A percentile compares a stretch with the other conserved stretches of the same genome.
phyloP scores from a whole-genome alignment of 1,284 basidiomycete genomes.

The Coniophora puteana region DNA sequence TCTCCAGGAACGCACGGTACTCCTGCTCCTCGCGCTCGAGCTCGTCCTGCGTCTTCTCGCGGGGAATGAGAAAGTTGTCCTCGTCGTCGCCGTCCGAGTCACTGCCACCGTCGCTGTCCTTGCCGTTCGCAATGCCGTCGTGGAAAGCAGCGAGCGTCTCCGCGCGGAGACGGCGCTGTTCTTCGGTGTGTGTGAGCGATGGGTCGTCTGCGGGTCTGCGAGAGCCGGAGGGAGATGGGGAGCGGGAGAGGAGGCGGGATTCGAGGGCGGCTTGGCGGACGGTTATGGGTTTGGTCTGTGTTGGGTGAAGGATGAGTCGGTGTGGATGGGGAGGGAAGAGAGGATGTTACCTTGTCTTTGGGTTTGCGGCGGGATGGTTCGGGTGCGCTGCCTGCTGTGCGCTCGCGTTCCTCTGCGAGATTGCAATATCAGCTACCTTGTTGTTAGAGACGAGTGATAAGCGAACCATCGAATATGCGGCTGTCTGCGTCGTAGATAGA shows the following conservation, averaged over 20 bases:
- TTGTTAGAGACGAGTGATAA: conserved; percentile 4
- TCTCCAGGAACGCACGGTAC: conserved; percentile 77
- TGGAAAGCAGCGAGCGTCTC: conserved; percentile 87
- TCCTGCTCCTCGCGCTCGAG: conserved; percentile 73
- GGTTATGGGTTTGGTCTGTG: conserved; percentile 57
- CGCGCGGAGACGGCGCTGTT: conserved; percentile 71
- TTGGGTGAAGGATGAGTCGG: conserved; percentile 8
- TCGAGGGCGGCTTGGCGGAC: conserved; percentile 57
- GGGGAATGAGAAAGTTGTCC: conserved; percentile 65
- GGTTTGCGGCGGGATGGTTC: conserved; percentile 15
- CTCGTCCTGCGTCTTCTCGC: conserved; percentile 78
- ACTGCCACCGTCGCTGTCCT: conserved; percentile 6
- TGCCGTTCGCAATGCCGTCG: conserved; percentile 34
- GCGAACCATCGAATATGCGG: conserved; percentile 73
- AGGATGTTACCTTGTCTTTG: conserved; percentile 50
- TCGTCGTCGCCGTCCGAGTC: conserved; percentile 47
- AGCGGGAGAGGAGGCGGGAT: conserved; percentile 53
- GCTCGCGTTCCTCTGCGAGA: conserved; percentile 60
- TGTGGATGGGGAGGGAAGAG: not conserved
- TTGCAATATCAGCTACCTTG: conserved; percentile 3
- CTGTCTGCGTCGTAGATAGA: conserved; percentile 74
- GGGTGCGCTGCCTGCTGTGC: conserved; percentile 32
- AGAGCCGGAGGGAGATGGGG: conserved; percentile 42
- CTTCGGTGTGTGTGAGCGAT: conserved; percentile 75
- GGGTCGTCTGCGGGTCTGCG: conserved; percentile 12